These are phyloP conservation scores for Lyophyllum shimeji DNA, from an alignment of 768 basidiomycete genomes.

Conservation along the genomic window DNA sequence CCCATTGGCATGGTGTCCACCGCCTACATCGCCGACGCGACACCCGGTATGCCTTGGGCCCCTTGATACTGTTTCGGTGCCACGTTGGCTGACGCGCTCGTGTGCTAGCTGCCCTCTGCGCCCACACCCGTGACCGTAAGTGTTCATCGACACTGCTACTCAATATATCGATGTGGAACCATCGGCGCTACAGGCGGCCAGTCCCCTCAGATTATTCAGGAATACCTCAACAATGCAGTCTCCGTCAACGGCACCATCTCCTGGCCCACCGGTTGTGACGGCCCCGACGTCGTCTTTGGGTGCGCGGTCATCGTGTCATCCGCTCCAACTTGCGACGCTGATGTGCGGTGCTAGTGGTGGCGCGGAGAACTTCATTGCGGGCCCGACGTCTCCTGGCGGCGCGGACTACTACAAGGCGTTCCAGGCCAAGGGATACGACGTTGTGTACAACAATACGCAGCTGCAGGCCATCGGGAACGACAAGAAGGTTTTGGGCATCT, in stretches of 20 bases:
- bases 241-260: conserved; percentile 30
- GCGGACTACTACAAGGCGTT: conserved; percentile 43
- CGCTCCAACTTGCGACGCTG: background rate
- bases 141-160: background rate
- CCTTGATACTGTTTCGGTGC: background rate
- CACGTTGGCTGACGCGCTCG: background rate
- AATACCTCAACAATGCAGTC: conserved; percentile 34
- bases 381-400: conserved; percentile 35
- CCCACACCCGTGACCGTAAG: conserved; percentile 41
- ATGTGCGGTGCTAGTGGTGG: conserved; percentile 32
- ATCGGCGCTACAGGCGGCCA: conserved; percentile 23
- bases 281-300: conserved; percentile 46
- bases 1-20: conserved; percentile 46
- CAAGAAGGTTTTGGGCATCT: conserved; percentile 43
- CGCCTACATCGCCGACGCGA: conserved; percentile 44
- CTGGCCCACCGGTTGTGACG: conserved; percentile 42
- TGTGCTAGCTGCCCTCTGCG: conserved; percentile 35
- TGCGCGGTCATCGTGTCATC: conserved; percentile 12
- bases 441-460: conserved; percentile 35
- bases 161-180: background rate
- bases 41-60: conserved; percentile 29
- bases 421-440: conserved; percentile 38
- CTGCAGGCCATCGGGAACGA: conserved; percentile 29
- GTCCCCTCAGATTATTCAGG: conserved; percentile 32
- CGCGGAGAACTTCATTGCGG: conserved; percentile 43